phyloP scores from a whole-genome alignment of 139 green algal genomes.

The Desmodesmus armatus region DNA sequence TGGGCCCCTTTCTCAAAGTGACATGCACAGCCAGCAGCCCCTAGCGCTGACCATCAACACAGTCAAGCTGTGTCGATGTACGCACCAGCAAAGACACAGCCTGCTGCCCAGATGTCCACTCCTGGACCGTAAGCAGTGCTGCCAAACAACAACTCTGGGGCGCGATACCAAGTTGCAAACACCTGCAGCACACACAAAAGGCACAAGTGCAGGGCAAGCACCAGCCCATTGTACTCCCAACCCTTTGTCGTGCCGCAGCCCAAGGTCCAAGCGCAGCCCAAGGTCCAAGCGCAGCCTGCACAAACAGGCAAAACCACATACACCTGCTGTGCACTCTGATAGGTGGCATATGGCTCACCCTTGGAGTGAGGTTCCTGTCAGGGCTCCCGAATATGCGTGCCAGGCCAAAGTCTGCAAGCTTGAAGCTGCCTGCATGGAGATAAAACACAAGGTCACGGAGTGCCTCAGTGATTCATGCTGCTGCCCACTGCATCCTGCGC shows the following conservation, averaged over 20 bases:
- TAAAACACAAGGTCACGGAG: not conserved
- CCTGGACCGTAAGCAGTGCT: conserved; percentile 77
- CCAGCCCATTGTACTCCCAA: too few species aligned
- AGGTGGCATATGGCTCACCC: too few species aligned
- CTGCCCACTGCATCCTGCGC: not conserved
- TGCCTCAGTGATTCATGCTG: not conserved
- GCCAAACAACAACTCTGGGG: conserved; percentile 93
- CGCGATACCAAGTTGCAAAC: conserved; percentile 93
- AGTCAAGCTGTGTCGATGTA: too few species aligned
- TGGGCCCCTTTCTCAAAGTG: too few species aligned
- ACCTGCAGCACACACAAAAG: conserved; percentile 66
- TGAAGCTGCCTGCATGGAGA: conserved; percentile 73
- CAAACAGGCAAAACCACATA: too few species aligned
- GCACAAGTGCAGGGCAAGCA: not conserved
- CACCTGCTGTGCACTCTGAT: too few species aligned
- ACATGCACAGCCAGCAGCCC: too few species aligned
- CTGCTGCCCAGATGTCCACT: conserved; percentile 91
- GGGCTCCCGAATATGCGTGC: conserved; percentile 79
- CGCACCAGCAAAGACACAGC: conserved; percentile 87
- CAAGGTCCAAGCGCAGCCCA: too few species aligned
- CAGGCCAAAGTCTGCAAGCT: conserved; percentile 94
- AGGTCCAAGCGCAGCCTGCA: too few species aligned
- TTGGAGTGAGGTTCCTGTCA: conserved; percentile 46
- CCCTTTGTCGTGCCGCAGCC: too few species aligned
- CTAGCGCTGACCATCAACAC: too few species aligned